Evolutionary conservation across 345 rosid genomes (phyloP).

Genomic region (Camelina laxa): DNA sequence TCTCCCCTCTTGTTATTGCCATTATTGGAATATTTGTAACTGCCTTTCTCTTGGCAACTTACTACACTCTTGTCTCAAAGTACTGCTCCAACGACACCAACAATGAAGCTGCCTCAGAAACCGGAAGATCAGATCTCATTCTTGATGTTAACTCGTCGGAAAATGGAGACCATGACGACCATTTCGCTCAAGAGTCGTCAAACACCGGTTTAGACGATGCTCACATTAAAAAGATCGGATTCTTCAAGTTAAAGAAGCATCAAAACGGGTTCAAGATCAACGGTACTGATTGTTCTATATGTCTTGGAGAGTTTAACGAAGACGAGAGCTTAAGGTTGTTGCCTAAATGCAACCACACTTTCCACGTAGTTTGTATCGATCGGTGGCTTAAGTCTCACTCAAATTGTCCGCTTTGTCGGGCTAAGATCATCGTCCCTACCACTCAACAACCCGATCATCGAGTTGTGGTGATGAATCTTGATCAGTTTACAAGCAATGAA

Average conservation of each 20-base stretch:
- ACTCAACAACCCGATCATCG: slow-evolving; percentile 44
- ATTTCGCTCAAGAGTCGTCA: slow-evolving; percentile 68
- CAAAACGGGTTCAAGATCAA: slow-evolving; percentile 49
- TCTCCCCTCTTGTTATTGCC: slow-evolving; percentile 85
- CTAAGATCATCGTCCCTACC: slow-evolving; percentile 52
- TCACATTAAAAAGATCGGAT: slow-evolving; percentile 68
- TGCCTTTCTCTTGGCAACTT: slow-evolving; percentile 78
- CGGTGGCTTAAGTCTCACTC: slow-evolving; percentile 88
- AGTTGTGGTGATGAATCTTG: slow-evolving; percentile 38
- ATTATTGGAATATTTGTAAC: slow-evolving; percentile 75
- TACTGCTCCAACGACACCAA: slow-evolving; percentile 50
- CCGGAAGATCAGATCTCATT: slow-evolving; percentile 38
- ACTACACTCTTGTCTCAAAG: slow-evolving; percentile 77
- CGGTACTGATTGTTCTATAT: slow-evolving; percentile 83
- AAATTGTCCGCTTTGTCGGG: slow-evolving; percentile 89
- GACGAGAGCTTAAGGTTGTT: slow-evolving; percentile 76
- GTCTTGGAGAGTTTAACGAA: slow-evolving; percentile 84
- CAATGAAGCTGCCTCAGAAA: slow-evolving; percentile 40
- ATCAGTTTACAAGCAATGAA: slow-evolving; percentile 41
- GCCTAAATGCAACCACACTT: slow-evolving; percentile 86
- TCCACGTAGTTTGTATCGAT: slow-evolving; percentile 87
- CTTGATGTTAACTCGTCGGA: slow-evolving; percentile 50
- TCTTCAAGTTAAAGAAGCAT: slow-evolving; percentile 61
- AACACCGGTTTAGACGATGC: slow-evolving; percentile 77
- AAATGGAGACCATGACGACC: slow-evolving; percentile 44